Conservation (phyloP, 2,329 filamentous ascomycete species). For the Sporothrix luriei region DNA sequence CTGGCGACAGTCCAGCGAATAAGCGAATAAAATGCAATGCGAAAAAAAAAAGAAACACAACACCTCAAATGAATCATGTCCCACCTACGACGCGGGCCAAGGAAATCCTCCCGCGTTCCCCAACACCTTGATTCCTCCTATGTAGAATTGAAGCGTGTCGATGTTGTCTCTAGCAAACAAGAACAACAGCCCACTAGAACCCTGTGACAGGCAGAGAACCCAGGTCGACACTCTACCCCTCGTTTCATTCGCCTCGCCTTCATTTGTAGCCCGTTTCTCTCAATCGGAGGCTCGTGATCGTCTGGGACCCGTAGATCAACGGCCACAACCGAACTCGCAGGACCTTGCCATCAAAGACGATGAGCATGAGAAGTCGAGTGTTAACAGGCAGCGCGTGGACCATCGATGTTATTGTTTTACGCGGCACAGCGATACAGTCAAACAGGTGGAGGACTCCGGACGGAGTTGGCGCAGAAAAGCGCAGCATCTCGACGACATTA, state of each 20-base stretch:
- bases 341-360: slow-evolving; percentile 2
- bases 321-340: slow-evolving; percentile 8
- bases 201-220: not conserved
- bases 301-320: slow-evolving; percentile 24
- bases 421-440: not conserved
- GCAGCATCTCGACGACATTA: not conserved
- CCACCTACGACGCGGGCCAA: not conserved
- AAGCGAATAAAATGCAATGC: slow-evolving; percentile 24
- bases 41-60: not conserved
- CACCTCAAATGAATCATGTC: not conserved
- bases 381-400: not conserved
- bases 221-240: not conserved
- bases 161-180: not conserved
- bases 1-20: slow-evolving; percentile 27
- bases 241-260: not conserved
- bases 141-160: not conserved
- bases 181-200: not conserved
- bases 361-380: not conserved
- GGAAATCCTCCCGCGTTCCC: slow-evolving; percentile 6
- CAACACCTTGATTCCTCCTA: not conserved
- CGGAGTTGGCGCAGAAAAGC: not conserved
- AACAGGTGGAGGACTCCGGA: not conserved
- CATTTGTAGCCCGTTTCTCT: slow-evolving; percentile 21
- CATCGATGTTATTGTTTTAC: not conserved
- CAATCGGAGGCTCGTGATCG: slow-evolving; percentile 20